Percentiles rank a stretch among this genome's conserved stretches.
phyloP scores from a whole-genome alignment of 2,329 filamentous ascomycete species.

The Ilyonectria sp. region DNA sequence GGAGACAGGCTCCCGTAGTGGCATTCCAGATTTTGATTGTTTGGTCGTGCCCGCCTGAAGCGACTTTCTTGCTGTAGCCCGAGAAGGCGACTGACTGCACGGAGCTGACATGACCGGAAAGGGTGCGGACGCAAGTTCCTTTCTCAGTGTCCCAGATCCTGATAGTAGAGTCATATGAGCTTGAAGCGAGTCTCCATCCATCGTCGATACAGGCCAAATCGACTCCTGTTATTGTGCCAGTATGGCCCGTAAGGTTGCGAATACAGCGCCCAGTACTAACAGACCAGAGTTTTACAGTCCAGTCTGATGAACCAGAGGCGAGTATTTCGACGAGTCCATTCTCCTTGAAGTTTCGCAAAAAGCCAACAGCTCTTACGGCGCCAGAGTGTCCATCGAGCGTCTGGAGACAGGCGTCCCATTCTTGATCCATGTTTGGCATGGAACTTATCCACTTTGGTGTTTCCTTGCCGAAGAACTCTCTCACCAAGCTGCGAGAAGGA shows the following conservation, averaged over 20 bases:
- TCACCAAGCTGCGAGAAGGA: slow-evolving; percentile 3
- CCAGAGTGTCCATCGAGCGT: background rate
- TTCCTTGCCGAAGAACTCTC: background rate
- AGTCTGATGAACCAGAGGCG: background rate
- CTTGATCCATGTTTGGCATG: background rate
- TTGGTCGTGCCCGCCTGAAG: background rate
- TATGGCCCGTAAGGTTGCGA: background rate
- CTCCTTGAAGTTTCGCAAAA: background rate
- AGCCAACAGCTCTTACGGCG: background rate
- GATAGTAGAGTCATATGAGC: background rate
- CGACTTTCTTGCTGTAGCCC: background rate
- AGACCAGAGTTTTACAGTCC: background rate
- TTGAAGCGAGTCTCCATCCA: background rate
- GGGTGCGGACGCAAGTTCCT: slow-evolving; percentile 14
- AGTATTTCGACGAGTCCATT: background rate
- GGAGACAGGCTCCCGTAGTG: background rate
- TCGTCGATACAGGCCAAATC: background rate
- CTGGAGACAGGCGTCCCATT: slow-evolving; percentile 4
- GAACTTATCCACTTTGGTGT: slow-evolving; percentile 6
- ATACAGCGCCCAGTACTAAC: background rate
- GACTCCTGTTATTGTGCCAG: background rate
- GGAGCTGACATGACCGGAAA: slow-evolving; percentile 21
- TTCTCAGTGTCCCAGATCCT: background rate
- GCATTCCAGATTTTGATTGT: background rate
- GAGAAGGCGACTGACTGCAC: slow-evolving; percentile 31